Percentiles rank a stretch among this genome's conserved stretches.
phyloP scores from a whole-genome alignment of 176 grass and related monocot genomes.

The Cenchrus americanus region DNA sequence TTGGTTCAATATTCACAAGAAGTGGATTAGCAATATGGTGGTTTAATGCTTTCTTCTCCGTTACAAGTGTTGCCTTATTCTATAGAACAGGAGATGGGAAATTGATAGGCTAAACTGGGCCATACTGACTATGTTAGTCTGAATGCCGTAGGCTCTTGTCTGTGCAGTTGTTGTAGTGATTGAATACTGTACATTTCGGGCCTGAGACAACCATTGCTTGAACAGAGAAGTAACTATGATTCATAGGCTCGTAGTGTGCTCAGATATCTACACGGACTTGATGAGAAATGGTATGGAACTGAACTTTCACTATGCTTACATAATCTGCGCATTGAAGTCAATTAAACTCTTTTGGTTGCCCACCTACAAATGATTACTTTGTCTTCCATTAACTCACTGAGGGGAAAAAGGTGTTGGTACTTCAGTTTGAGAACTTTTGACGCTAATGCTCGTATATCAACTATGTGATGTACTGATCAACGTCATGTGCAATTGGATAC shows the following conservation, averaged over 20 bases:
- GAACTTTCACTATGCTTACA: not conserved
- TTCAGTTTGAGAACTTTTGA: not conserved
- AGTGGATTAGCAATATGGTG: not conserved
- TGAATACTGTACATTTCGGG: not conserved
- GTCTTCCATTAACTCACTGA: not conserved
- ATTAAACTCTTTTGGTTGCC: not conserved
- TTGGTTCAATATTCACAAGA: not conserved
- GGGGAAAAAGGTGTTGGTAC: not conserved
- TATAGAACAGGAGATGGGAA: not conserved
- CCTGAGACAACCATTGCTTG: not conserved
- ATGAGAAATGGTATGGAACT: conserved; percentile 11
- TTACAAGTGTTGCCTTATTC: not conserved
- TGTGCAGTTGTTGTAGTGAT: not conserved
- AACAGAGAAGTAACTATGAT: not conserved
- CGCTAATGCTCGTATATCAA: not conserved
- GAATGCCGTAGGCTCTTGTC: not conserved
- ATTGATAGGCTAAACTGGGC: not conserved
- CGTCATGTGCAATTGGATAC: not conserved
- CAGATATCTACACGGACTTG: not conserved
- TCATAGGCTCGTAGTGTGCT: not conserved
- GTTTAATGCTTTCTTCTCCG: not conserved
- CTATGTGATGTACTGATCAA: not conserved
- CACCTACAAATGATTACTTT: not conserved
- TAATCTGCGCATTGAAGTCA: not conserved
- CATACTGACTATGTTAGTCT: not conserved